Evolutionary conservation across 1,284 basidiomycete genomes (phyloP), one percentile per base, ranked within the genome.

Genomic region (Pascua sp.): DNA sequence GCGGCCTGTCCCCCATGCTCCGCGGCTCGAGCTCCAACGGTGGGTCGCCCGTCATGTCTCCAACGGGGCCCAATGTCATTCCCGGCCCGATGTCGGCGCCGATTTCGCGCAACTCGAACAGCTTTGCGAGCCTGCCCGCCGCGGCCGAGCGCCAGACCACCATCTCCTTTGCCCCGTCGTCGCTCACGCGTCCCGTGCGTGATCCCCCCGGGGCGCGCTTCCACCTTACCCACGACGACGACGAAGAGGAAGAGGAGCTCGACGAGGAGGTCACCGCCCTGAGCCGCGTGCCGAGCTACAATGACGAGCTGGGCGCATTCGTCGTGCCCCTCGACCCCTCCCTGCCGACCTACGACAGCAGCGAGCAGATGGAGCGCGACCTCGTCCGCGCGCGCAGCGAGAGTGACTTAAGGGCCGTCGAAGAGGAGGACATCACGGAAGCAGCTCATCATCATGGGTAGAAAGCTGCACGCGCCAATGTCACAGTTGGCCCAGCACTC

Each of bases 261-360:
- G 37, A 60, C 57, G 53, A 47, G 40, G 59, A 43, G 56, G 65
- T 7, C 60, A 66, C 47, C 32, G 70, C 75, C 8, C 69, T 80
- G 32, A 75, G 67, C 5, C 75, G 87, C 72, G 91, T 95, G 17
- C 92, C 93, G 1, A 73, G 71, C 9, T 96, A 97, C 73, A 82
- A 82, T 13, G 83, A 90, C 47, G 89, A 60, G 43, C 8, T 17
- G 12, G 46, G 37, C 11, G 49, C 53, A 50, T 63, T 63, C 7
- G 86, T 94, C 12, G 86, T 89, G 8, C 92, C 93, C 11, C 77
- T 96, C 67, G 83, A 83, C 67, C 86, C 84, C 62, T 87, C 86
- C 8, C 71, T 92, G 63, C 91, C 91, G 58, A 88, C 86, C 50
- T 94, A 94, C 65, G 88, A 89, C 65, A 89, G 89, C 60, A 78